These are phyloP conservation scores for Pleurotus sapidus DNA, from an alignment of 768 basidiomycete species.

Conservation along the genomic window DNA sequence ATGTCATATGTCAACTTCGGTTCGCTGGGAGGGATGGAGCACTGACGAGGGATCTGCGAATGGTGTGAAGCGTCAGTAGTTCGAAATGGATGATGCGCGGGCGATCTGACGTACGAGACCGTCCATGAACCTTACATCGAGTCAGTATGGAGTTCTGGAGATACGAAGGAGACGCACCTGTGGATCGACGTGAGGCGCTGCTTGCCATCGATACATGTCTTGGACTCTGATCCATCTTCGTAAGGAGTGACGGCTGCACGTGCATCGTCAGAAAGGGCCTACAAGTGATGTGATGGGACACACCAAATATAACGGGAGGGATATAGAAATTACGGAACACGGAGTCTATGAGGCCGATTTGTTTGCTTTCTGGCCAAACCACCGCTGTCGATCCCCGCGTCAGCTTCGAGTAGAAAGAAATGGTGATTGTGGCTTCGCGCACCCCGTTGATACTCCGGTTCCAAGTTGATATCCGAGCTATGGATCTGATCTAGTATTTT, in stretches of 20 bases:
- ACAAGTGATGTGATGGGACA: slow-evolving; percentile 19
- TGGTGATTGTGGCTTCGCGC: background rate
- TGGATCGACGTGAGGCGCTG: slow-evolving; percentile 67
- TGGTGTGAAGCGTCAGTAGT: slow-evolving; percentile 6
- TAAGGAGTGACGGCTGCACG: slow-evolving; percentile 41
- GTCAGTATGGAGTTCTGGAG: background rate
- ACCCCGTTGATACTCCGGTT: slow-evolving; percentile 82
- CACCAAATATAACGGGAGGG: slow-evolving; percentile 67
- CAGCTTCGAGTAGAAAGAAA: too few relatives aligned
- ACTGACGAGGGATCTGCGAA: slow-evolving; percentile 41
- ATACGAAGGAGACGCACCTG: slow-evolving; percentile 31
- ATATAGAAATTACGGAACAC: slow-evolving; percentile 62
- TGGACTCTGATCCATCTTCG: slow-evolving; percentile 57
- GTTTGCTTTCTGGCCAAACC: slow-evolving; percentile 64
- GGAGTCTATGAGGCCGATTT: slow-evolving; percentile 62
- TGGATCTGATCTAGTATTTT: slow-evolving; percentile 55
- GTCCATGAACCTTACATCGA: slow-evolving; percentile 44
- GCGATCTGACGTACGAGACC: slow-evolving; percentile 44
- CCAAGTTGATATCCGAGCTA: slow-evolving; percentile 61
- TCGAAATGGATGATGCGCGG: slow-evolving; percentile 3
- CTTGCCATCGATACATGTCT: slow-evolving; percentile 71
- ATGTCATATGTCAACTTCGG: background rate
- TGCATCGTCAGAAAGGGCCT: slow-evolving; percentile 32
- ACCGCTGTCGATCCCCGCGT: slow-evolving; percentile 35
- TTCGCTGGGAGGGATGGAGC: background rate